Evolutionary conservation across 2,329 filamentous ascomycete genomes (phyloP), one percentile per base, ranked within the genome.

Genomic region (Emergomyces orientalis): DNA sequence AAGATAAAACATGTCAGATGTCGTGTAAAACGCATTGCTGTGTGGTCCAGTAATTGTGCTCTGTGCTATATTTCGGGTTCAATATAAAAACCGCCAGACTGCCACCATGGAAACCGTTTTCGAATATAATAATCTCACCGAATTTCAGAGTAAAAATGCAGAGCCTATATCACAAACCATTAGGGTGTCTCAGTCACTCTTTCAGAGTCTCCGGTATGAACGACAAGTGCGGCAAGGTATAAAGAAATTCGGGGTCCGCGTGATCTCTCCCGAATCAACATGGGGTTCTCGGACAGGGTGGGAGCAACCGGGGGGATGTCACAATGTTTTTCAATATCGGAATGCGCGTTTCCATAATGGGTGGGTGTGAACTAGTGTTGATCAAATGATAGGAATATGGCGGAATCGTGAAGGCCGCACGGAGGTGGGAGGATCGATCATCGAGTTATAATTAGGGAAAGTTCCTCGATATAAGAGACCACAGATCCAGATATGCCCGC

Each of bases 401-500:
- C 30, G n/a, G 59, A 45, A 55, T 60, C 58, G 52, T 57, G 59
- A 60, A 67, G 47, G 65, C 65, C 58, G 62, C 22, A 69, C 54
- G 61, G 64, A 61, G 57, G 66, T 61, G 63, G 65, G 66, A 30
- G 37, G 25, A 25, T 45, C 39, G 30, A 67, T 84, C 75, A 90
- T 69, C 86, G 82, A 57, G 85, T 86, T 69, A 91, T 89, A 70
- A 97, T 86, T 63, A 96, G 80, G 9, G 89, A 88, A 73, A 97
- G 90, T 3, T 89, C 89, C 73, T 96, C 91, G 27, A 97, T 78
- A 90, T 90, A 96, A 58, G 83, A 74, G 45, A 82, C 91, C 71
- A 86, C 90, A 60, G 89, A 90, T 63, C 94, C 94, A 13, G 90
- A 88, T 66, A 97, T 82, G 64, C 94, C 94, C 65, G 89, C 92